Base-by-base conservation (phyloP, 768 basidiomycete genomes). In the Tylopilus subfusipes region DNA sequence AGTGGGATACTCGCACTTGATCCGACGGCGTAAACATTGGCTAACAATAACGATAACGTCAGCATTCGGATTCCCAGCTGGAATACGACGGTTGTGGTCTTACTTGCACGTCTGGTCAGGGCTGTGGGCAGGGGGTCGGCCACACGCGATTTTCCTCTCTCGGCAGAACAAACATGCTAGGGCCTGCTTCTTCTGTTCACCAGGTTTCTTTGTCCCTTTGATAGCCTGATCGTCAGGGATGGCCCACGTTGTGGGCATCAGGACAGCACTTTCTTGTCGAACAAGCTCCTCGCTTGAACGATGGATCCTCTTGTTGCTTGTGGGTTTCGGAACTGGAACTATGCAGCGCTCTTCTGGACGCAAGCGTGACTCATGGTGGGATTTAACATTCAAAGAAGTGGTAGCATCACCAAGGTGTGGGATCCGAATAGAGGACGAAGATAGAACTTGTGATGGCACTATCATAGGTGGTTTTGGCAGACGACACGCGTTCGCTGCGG, bases 131-230 rank as follows among this genome's bases (percentile, higher is more conserved):
- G 70, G 58, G 16, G 77, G 76, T 16, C 75, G 67, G 29, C 78
- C 78, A 58, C 78, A 79, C 22, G 76, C 76, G 60, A 79, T 79
- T 66, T 79, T 79, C 56, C 78, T 67, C 67, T 77, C 76, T 54
- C 78, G 69, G 57, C 78, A 79, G 67, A 79, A 79, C 48, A 75
- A 63, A 54, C 78, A 79, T 52, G 75, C 76, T 52, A 79, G 68
- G 51, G 73, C 74, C 52, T 78, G 76, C 66, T 77, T 77, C 67
- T 75, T 74, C 65, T 76, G 70, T 31, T 70, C 69, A 21, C 71
- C 69, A 42, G 63, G 58, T 62, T 67, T 72, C 69, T 71, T 72
- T 29, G 56, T n/a, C 40, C 56, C 61, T 67, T 70, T 70, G 50
- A 65, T 63, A 50, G 52, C 55, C 12, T 68, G 63, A 60, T 70